Evolutionary conservation across 2,329 filamentous ascomycete genomes (phyloP), one percentile per base, ranked within the genome.

Genomic region (Chaetomium globosum): DNA sequence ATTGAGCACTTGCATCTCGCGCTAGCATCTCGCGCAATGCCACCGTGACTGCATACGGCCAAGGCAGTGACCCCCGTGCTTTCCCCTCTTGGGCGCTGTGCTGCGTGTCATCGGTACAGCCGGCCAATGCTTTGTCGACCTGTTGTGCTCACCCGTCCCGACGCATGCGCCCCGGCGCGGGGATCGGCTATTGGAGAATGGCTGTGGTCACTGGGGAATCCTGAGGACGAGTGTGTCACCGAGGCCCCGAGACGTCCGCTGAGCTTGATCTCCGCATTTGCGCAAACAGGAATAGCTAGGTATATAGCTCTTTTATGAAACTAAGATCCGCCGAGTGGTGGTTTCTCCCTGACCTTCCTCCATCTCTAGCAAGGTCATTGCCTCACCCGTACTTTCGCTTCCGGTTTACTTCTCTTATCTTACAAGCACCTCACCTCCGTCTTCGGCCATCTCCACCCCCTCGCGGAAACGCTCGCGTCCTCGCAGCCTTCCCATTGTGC

Each of bases 1-100:
- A 65, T 69, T 70, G 71, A 72, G 71, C 69, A 72, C 59, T 71
- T 65, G 66, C 51, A 59, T 65, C 59, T 58, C 58, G 64, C 65
- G 36, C 56, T 16, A 43, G 55, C 64, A 28, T 33, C 48, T 53
- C 26, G 65, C 59, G 65, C 69, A 67, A 59, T 61, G 59, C 31
- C 61, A 58, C 61, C n/a, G 30, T 39, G 33, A 55, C 51, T 67
- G 66, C 65, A 67, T 64, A 23, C 48, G 33, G 39, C 59, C 61
- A 61, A 63, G 65, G 61, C 61, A 59, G 21, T 43, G 58, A 21
- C 61, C 30, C 48, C 48, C 61, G n/a, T 61, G 52, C 60, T 63
- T 64, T 66, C 23, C 65, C 63, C 26, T 65, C 56, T 67, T 64
- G 52, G 61, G 59, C 31, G 31, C 49, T 53, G 55, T 65, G 53